Percentiles rank a stretch among this genome's conserved stretches.
These are phyloP conservation scores for Musa troglodytarum DNA, from an alignment of 176 grass and related monocot genomes.

Conservation along the genomic window DNA sequence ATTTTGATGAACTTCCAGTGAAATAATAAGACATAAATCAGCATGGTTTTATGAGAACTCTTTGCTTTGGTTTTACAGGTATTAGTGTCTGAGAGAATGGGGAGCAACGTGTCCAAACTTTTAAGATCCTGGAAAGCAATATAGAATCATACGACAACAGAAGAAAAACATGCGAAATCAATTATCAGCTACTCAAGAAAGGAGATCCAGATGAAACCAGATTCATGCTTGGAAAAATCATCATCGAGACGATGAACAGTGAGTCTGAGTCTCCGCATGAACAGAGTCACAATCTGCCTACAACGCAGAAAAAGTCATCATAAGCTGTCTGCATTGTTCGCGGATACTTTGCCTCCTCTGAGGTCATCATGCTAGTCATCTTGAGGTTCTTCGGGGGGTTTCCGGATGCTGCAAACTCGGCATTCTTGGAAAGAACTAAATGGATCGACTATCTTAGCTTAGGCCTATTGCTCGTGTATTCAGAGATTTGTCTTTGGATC, in stretches of 20 bases:
- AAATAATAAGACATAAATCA: not conserved
- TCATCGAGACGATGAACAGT: slow-evolving; percentile 49
- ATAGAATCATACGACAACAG: slow-evolving; percentile 23
- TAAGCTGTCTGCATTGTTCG: slow-evolving; percentile 10
- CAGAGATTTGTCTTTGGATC: too few species aligned
- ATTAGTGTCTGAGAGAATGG: slow-evolving; percentile 38
- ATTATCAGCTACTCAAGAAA: slow-evolving; percentile 54
- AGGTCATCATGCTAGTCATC: not conserved
- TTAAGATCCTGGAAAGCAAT: slow-evolving; percentile 31
- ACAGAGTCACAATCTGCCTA: not conserved
- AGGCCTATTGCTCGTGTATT: too few species aligned
- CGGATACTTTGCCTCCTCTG: not conserved
- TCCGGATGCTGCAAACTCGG: not conserved
- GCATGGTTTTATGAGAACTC: not conserved
- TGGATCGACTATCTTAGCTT: too few species aligned
- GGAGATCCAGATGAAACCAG: slow-evolving; percentile 46
- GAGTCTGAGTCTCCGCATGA: not conserved
- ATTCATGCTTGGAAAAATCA: slow-evolving; percentile 64
- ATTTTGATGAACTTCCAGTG: not conserved
- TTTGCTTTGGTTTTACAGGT: slow-evolving; percentile 35
- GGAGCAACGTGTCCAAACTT: slow-evolving; percentile 30
- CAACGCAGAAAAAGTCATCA: not conserved
- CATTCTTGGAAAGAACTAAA: too few species aligned
- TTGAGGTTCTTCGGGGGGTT: not conserved
- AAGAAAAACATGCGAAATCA: slow-evolving; percentile 37